phyloP scores from a whole-genome alignment of 345 rosid genomes.

The Iberis pinnata region DNA sequence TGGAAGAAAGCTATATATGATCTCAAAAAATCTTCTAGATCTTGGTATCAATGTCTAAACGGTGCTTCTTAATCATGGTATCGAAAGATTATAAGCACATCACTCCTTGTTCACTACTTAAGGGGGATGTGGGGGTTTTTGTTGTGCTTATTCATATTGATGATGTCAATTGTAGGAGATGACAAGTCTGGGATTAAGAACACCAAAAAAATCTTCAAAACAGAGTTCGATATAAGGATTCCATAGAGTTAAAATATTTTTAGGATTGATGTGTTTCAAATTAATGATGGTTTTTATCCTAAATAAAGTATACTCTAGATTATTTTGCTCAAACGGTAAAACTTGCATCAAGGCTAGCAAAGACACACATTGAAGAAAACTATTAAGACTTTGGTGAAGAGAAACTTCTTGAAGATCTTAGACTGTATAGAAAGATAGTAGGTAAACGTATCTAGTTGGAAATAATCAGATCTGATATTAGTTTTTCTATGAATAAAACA shows the following conservation, averaged over 20 bases:
- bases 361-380: not conserved
- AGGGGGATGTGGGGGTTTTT: not conserved
- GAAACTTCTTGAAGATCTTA: not conserved
- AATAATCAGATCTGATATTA: not conserved
- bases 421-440: not conserved
- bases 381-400: not conserved
- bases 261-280: not conserved
- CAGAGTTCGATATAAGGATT: not conserved
- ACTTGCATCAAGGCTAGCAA: not conserved
- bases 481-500: not conserved
- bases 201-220: not conserved
- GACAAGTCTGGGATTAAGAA: not conserved
- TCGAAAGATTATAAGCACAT: not conserved
- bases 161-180: not conserved
- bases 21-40: too few relatives aligned
- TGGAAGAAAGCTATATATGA: too few relatives aligned
- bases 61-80: not conserved
- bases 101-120: not conserved
- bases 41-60: too few relatives aligned
- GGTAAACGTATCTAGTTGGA: not conserved
- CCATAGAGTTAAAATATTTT: not conserved
- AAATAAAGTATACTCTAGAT: not conserved
- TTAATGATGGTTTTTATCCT: not conserved
- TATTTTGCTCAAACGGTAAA: not conserved
- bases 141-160: not conserved